These are phyloP conservation scores for Claviceps fusiformis DNA, from an alignment of 2,329 filamentous ascomycete species.

Conservation along the genomic window DNA sequence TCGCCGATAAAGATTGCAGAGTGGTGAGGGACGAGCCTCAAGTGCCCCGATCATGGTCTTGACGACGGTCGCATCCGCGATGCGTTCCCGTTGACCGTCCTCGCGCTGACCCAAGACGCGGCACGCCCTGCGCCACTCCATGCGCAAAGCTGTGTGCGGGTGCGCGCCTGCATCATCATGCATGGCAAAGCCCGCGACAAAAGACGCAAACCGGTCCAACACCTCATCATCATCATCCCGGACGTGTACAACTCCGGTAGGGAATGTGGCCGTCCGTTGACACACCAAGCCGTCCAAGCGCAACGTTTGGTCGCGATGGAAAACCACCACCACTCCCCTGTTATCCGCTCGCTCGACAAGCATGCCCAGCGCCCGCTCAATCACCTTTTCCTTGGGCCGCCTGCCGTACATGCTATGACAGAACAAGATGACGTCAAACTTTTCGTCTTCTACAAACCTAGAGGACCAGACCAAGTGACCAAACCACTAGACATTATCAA, in stretches of 20 bases:
- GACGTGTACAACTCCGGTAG: constrained; percentile 29
- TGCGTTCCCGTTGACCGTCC: constrained; percentile 16
- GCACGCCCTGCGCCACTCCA: constrained; percentile 38
- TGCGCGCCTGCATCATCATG: constrained; percentile 13
- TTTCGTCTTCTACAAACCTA: no score
- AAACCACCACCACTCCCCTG: constrained; percentile 35
- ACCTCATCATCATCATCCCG: constrained; percentile 27
- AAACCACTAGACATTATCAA: no score
- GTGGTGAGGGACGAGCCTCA: constrained; percentile 30
- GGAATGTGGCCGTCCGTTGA: constrained; percentile 31
- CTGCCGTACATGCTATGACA: constrained; percentile 54
- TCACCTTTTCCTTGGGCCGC: constrained; percentile 29
- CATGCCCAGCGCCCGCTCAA: constrained; percentile 33
- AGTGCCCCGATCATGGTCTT: constrained; percentile 30
- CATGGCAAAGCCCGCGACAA: constrained; percentile 33
- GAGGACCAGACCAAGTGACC: no score
- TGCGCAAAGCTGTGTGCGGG: constrained; percentile 17
- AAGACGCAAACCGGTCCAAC: constrained; percentile 38
- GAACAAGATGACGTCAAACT: constrained; percentile 44
- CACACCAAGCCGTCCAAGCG: constrained; percentile 33
- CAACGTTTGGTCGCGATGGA: constrained; percentile 37
- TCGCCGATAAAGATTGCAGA: constrained; percentile 44
- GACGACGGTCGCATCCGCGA: constrained; percentile 15
- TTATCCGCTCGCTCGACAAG: constrained; percentile 21
- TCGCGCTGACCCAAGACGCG: constrained; percentile 30